Evolutionary conservation across 1,284 basidiomycete genomes (phyloP).

Genomic region (Earliella scabrosa): DNA sequence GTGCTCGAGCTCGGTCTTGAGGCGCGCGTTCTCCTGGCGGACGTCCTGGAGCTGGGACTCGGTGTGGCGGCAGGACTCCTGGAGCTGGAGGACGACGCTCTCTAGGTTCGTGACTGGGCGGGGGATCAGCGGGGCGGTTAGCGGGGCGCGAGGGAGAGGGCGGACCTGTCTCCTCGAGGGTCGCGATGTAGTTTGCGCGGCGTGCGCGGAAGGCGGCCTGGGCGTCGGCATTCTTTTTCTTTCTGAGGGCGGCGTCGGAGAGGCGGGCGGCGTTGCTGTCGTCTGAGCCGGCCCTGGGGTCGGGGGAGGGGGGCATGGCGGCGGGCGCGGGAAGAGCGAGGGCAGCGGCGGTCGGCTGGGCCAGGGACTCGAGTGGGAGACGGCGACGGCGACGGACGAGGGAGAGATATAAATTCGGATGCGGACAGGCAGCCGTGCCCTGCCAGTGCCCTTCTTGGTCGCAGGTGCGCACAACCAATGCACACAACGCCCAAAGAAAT

Average conservation of each 20-base stretch:
- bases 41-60: constrained; percentile 60
- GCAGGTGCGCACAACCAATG: too few species aligned
- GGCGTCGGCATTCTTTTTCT: constrained; percentile 85
- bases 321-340: constrained; percentile 30
- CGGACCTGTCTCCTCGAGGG: constrained; percentile 84
- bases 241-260: constrained; percentile 70
- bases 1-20: constrained; percentile 66
- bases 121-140: constrained; percentile 27
- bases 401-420: constrained; percentile 29
- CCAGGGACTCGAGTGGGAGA: constrained; percentile 15
- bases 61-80: constrained; percentile 76
- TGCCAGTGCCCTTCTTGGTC: too few species aligned
- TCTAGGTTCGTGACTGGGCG: constrained; percentile 72
- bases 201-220: constrained; percentile 75
- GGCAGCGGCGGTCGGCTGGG: too few species aligned
- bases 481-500: too few species aligned
- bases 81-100: constrained; percentile 77
- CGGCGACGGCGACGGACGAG: constrained; percentile 37
- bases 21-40: constrained; percentile 64
- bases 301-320: constrained; percentile 32
- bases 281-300: constrained; percentile 43
- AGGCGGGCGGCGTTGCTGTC: constrained; percentile 40
- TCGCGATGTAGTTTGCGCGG: constrained; percentile 83
- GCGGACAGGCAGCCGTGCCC: background rate
- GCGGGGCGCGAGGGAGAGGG: constrained; percentile 24